These are phyloP conservation scores for Auricularia sp. DNA, from an alignment of 768 basidiomycete genomes.

Conservation along the genomic window DNA sequence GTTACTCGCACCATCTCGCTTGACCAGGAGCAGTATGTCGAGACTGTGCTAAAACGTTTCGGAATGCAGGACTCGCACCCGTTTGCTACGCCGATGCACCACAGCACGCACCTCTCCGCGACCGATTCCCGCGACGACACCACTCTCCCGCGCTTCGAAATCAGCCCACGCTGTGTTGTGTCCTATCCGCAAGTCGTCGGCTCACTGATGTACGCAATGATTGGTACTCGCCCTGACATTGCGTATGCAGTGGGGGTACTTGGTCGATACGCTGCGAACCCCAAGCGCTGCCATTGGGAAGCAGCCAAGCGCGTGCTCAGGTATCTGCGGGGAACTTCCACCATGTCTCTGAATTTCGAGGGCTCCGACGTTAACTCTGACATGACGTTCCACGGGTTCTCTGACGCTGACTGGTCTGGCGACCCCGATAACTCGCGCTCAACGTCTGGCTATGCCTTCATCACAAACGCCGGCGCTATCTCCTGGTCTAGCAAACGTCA, in stretches of 20 bases:
- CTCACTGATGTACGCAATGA: conserved; percentile 5
- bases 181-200: conserved; percentile 9
- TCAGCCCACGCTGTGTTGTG: not conserved
- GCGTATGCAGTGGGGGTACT: conserved; percentile 5
- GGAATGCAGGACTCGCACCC: not conserved
- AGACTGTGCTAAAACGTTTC: not conserved
- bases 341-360: conserved; percentile 2
- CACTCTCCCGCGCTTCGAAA: not conserved
- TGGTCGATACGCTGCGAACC: conserved; percentile 7
- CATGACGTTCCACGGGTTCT: not conserved
- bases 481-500: conserved; percentile 15
- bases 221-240: conserved; percentile 9
- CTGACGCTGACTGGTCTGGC: conserved; percentile 5
- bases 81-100: not conserved
- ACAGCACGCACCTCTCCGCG: not conserved
- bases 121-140: not conserved
- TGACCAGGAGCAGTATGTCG: not conserved
- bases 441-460: not conserved
- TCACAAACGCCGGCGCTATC: conserved; percentile 9
- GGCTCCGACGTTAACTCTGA: not conserved
- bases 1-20: not conserved
- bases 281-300: conserved; percentile 6
- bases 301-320: conserved; percentile 7
- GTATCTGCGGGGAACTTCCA: conserved; percentile 6
- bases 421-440: conserved; percentile 1